phyloP scores from a whole-genome alignment of 2,329 filamentous ascomycete genomes.

The Microdochium nivale region DNA sequence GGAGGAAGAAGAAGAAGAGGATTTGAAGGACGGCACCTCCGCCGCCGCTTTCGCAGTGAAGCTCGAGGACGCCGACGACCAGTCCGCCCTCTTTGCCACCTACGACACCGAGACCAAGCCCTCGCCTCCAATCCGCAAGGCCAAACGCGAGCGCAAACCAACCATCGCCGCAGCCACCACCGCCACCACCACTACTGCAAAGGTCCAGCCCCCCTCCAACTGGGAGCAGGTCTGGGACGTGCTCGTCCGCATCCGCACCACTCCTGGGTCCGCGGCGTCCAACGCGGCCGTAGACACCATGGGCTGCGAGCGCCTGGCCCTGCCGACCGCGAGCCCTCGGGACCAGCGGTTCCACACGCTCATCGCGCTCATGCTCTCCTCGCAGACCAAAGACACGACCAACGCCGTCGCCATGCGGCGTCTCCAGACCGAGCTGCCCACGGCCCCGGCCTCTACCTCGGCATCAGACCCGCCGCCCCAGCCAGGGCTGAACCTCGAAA shows the following conservation, averaged over 20 bases:
- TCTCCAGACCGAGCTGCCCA: constrained; percentile 65
- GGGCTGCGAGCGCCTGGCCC: constrained; percentile 78
- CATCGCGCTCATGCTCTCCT: constrained; percentile 80
- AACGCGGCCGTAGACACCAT: constrained; percentile 93
- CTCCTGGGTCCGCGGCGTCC: constrained; percentile 42
- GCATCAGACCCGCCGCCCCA: background rate
- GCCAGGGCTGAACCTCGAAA: constrained; percentile 60
- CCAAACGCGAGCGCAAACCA: constrained; percentile 17
- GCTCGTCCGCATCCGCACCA: constrained; percentile 65
- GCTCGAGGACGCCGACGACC: background rate
- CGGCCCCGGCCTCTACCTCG: constrained; percentile 31
- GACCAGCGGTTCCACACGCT: constrained; percentile 78
- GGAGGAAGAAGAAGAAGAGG: background rate
- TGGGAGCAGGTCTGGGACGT: constrained; percentile 73
- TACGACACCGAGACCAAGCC: background rate
- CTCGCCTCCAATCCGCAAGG: background rate
- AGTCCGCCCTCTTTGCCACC: background rate
- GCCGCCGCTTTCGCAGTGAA: background rate
- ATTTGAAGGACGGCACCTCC: background rate
- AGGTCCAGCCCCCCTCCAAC: constrained; percentile 12
- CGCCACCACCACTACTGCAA: background rate
- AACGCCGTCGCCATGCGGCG: constrained; percentile 75
- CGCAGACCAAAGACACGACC: constrained; percentile 88
- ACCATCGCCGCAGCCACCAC: constrained; percentile 5
- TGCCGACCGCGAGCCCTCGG: constrained; percentile 34